Evolutionary conservation across 2,329 filamentous ascomycete species (phyloP).

Genomic region (Epichloe typhina): DNA sequence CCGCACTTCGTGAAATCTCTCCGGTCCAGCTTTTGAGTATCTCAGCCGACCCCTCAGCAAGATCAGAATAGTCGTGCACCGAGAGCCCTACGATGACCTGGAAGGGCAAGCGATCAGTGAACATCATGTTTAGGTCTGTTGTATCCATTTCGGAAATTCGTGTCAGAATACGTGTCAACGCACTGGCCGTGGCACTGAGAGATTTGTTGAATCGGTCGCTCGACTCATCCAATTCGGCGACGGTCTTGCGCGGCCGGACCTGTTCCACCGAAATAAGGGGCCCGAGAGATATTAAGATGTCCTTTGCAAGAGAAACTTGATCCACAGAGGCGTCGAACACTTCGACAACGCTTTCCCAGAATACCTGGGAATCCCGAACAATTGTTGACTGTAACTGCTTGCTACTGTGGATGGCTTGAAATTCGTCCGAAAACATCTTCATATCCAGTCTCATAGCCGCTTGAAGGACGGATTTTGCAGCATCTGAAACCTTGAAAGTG

Average conservation of each 20-base stretch:
- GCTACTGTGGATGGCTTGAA: conserved; percentile 45
- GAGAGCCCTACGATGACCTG: conserved; percentile 66
- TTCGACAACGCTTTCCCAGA: conserved; percentile 33
- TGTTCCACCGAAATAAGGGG: conserved; percentile 64
- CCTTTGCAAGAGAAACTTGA: conserved; percentile 59
- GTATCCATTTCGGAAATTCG: conserved; percentile 64
- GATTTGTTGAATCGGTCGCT: conserved; percentile 62
- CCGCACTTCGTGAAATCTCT: conserved; percentile 36
- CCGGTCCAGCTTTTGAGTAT: conserved; percentile 72
- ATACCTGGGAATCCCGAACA: conserved; percentile 47
- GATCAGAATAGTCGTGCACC: conserved; percentile 65
- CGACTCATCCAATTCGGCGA: conserved; percentile 24
- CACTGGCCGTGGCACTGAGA: conserved; percentile 39
- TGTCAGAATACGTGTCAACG: conserved; percentile 64
- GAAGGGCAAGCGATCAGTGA: conserved; percentile 53
- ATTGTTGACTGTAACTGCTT: conserved; percentile 52
- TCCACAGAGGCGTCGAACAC: conserved; percentile 70
- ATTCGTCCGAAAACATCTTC: conserved; percentile 29
- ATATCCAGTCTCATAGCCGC: conserved; percentile 38
- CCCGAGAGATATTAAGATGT: conserved; percentile 57
- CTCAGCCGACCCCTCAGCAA: conserved; percentile 69
- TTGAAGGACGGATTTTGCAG: conserved; percentile 34
- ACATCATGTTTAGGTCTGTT: conserved; percentile 55
- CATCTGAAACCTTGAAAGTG: conserved; percentile 28
- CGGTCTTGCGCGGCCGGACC: conserved; percentile 44